A percentile compares a stretch with the other conserved stretches of the same genome.
These are phyloP conservation scores for Dryas octopetala DNA, from an alignment of 306 rosid species.

Conservation along the genomic window DNA sequence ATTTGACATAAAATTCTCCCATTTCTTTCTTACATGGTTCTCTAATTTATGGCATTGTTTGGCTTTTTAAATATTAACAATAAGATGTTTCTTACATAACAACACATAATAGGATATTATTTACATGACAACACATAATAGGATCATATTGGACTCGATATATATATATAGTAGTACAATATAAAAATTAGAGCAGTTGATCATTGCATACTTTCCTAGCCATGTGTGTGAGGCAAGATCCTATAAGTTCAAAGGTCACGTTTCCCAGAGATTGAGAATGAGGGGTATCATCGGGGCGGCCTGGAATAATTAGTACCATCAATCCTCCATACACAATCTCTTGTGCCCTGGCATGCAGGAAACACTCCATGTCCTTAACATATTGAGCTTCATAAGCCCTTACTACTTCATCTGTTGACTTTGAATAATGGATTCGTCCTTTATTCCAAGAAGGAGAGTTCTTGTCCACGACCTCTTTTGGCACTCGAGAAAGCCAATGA, in stretches of 20 bases:
- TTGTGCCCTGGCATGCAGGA: slow-evolving; percentile 34
- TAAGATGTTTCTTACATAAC: too few species aligned
- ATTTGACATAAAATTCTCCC: too few species aligned
- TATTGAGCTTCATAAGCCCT: slow-evolving; percentile 31
- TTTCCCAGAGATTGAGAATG: slow-evolving; percentile 8
- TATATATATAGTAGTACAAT: not conserved
- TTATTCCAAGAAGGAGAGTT: slow-evolving; percentile 28
- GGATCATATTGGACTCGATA: not conserved
- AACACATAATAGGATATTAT: too few species aligned
- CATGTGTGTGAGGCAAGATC: slow-evolving; percentile 33
- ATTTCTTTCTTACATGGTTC: too few species aligned
- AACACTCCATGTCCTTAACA: slow-evolving; percentile 26
- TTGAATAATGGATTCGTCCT: slow-evolving; percentile 21
- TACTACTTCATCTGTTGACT: slow-evolving; percentile 13
- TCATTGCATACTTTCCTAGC: slow-evolving; percentile 25
- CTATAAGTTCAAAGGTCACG: slow-evolving; percentile 6
- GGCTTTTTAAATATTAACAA: too few species aligned
- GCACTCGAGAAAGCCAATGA: slow-evolving; percentile 38
- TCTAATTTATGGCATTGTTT: too few species aligned
- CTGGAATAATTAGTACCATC: slow-evolving; percentile 19
- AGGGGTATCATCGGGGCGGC: not conserved
- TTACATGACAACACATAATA: not conserved
- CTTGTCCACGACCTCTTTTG: slow-evolving; percentile 3
- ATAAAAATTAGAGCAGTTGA: not conserved
- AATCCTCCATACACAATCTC: slow-evolving; percentile 41